Evolutionary conservation across 352 stramenopile genomes (phyloP).

Genomic region (Pythium periplocum): DNA sequence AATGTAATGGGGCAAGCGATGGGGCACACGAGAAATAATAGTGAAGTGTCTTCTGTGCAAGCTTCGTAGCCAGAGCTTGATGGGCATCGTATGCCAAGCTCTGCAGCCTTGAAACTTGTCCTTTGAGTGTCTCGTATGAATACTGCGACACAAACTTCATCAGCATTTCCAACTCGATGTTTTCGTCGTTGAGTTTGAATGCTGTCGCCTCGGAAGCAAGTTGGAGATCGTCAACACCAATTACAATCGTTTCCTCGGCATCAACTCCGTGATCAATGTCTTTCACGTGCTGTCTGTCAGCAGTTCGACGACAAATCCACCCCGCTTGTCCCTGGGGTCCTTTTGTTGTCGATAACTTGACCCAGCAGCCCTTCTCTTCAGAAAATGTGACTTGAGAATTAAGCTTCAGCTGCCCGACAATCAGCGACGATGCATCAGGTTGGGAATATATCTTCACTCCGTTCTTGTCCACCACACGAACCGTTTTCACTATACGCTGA

Average conservation of each 20-base stretch:
- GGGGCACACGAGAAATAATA: constrained; percentile 26
- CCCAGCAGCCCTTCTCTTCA: too few relatives aligned
- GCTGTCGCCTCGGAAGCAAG: constrained; percentile 17
- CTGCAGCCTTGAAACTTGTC: constrained; percentile 49
- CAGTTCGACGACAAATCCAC: constrained; percentile 41
- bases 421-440: too few relatives aligned
- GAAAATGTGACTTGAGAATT: too few relatives aligned
- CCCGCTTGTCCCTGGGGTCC: constrained; percentile 7
- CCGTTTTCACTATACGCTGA: too few relatives aligned
- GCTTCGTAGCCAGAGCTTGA: constrained; percentile 51
- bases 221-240: constrained; percentile 54
- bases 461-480: constrained; percentile 22
- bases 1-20: too few relatives aligned
- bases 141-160: constrained; percentile 64
- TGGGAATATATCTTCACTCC: constrained; percentile 19
- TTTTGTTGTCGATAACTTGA: not conserved
- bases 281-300: constrained; percentile 30
- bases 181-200: constrained; percentile 57
- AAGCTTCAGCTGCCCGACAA: too few relatives aligned
- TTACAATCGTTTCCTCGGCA: constrained; percentile 52
- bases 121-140: constrained; percentile 54
- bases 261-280: constrained; percentile 11
- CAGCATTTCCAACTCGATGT: constrained; percentile 46
- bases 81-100: constrained; percentile 61
- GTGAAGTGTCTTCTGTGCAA: constrained; percentile 36